Conservation (phyloP, 2,329 filamentous ascomycete species). For the Dactylellina drechsleri region DNA sequence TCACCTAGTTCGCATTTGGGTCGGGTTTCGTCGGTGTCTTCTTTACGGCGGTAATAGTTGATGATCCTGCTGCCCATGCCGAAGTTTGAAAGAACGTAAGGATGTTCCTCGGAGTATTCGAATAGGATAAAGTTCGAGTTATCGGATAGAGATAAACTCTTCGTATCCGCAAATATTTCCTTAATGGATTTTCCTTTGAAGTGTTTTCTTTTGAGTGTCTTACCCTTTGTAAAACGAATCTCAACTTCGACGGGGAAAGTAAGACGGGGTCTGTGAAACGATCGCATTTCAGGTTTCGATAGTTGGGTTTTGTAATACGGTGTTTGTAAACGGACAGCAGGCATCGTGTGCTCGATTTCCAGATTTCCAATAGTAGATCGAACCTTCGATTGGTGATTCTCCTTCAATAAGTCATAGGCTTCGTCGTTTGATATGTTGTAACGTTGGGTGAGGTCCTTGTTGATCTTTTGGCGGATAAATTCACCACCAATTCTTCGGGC, state of each 20-base stretch:
- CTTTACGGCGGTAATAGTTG: slow-evolving; percentile 93
- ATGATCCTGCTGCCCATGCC: slow-evolving; percentile 96
- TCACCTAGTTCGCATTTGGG: slow-evolving; percentile 79
- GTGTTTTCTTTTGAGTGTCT: slow-evolving; percentile 80
- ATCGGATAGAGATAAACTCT: slow-evolving; percentile 85
- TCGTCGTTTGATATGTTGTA: slow-evolving; percentile 98
- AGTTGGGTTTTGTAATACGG: slow-evolving; percentile 86
- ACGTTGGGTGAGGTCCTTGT: slow-evolving; percentile 77
- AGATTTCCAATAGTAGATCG: slow-evolving; percentile 90
- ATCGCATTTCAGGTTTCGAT: slow-evolving; percentile 75
- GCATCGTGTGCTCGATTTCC: slow-evolving; percentile 92
- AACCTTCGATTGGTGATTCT: slow-evolving; percentile 96
- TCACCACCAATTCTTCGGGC: slow-evolving; percentile 70
- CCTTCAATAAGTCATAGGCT: slow-evolving; percentile 93
- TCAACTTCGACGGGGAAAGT: slow-evolving; percentile 76
- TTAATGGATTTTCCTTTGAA: slow-evolving; percentile 81
- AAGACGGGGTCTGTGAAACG: slow-evolving; percentile 84
- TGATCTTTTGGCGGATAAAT: slow-evolving; percentile 72
- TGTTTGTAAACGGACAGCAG: slow-evolving; percentile 89
- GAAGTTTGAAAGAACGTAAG: slow-evolving; percentile 91
- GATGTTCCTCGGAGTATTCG: slow-evolving; percentile 95
- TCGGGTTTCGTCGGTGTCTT: slow-evolving; percentile 68
- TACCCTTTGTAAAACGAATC: slow-evolving; percentile 78
- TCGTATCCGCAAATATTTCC: slow-evolving; percentile 80
- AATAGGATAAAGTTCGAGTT: slow-evolving; percentile 88